phyloP scores from a whole-genome alignment of 306 rosid genomes.

The Inga oerstediana region DNA sequence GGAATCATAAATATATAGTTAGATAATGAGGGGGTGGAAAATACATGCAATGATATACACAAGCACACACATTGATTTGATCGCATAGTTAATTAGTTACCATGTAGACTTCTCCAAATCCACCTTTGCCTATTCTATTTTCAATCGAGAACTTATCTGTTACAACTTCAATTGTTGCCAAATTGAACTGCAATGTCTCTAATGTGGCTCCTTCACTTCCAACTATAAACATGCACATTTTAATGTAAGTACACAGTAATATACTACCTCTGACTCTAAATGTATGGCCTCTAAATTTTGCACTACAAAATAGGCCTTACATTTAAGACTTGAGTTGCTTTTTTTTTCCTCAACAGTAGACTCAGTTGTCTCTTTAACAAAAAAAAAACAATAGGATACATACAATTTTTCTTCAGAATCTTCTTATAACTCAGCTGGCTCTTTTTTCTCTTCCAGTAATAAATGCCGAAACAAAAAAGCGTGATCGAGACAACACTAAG shows the following conservation, averaged over 20 bases:
- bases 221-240: background rate
- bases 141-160: too few relatives aligned
- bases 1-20: too few relatives aligned
- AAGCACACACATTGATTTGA: background rate
- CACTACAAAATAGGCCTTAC: too few relatives aligned
- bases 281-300: too few relatives aligned
- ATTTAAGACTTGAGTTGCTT: too few relatives aligned
- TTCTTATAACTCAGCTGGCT: background rate
- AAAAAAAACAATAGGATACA: background rate
- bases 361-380: too few relatives aligned
- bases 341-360: too few relatives aligned
- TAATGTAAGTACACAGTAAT: background rate
- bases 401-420: background rate
- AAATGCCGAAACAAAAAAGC: background rate
- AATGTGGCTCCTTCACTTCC: background rate
- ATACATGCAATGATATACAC: background rate
- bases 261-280: too few relatives aligned
- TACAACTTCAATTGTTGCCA: too few relatives aligned
- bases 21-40: too few relatives aligned
- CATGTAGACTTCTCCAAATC: background rate
- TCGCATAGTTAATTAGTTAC: background rate
- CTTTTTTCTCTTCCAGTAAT: background rate
- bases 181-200: background rate
- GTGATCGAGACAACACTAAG: background rate
- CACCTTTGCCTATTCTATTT: background rate